A percentile compares a stretch with the other conserved stretches of the same genome.
Evolutionary conservation across 2,329 filamentous ascomycete genomes (phyloP).

Genomic region (Fusarium robinianum): DNA sequence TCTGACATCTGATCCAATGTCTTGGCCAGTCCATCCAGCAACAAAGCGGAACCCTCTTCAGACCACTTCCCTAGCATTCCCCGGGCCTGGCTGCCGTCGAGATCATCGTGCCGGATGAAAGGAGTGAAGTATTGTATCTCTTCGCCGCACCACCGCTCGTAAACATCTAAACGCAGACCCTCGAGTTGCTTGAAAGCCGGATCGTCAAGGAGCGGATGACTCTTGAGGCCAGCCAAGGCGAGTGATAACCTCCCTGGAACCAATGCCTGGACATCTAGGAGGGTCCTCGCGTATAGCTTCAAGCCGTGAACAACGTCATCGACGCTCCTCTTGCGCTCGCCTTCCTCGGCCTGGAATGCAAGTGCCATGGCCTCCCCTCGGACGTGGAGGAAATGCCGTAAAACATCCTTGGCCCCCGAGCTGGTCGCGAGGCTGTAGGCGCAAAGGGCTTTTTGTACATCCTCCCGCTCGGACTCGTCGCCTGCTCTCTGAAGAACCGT

Average conservation of each 20-base stretch:
- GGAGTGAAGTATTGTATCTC: slow-evolving; percentile 86
- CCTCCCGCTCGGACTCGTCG: slow-evolving; percentile 51
- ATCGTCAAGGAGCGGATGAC: slow-evolving; percentile 73
- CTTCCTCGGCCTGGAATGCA: slow-evolving; percentile 59
- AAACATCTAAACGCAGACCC: slow-evolving; percentile 75
- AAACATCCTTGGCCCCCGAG: slow-evolving; percentile 76
- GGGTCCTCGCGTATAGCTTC: slow-evolving; percentile 73
- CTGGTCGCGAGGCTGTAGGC: slow-evolving; percentile 83
- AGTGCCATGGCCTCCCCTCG: slow-evolving; percentile 70
- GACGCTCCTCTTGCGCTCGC: slow-evolving; percentile 44
- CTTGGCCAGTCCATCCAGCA: slow-evolving; percentile 65
- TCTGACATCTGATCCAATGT: slow-evolving; percentile 64
- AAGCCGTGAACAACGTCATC: slow-evolving; percentile 66
- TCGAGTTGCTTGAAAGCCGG: slow-evolving; percentile 66
- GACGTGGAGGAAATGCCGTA: slow-evolving; percentile 77
- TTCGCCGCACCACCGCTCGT: slow-evolving; percentile 78
- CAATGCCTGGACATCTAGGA: slow-evolving; percentile 76
- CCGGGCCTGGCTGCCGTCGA: slow-evolving; percentile 63
- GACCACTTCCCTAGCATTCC: slow-evolving; percentile 69
- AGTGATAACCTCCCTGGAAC: slow-evolving; percentile 74
- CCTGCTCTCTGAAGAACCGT: slow-evolving; percentile 68
- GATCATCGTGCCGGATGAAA: slow-evolving; percentile 81
- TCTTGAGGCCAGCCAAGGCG: slow-evolving; percentile 70
- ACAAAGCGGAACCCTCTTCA: slow-evolving; percentile 59
- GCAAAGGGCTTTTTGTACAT: slow-evolving; percentile 73